Base-by-base conservation (phyloP, 164 flowering plant genomes). In the Vitis rotundifolia region DNA sequence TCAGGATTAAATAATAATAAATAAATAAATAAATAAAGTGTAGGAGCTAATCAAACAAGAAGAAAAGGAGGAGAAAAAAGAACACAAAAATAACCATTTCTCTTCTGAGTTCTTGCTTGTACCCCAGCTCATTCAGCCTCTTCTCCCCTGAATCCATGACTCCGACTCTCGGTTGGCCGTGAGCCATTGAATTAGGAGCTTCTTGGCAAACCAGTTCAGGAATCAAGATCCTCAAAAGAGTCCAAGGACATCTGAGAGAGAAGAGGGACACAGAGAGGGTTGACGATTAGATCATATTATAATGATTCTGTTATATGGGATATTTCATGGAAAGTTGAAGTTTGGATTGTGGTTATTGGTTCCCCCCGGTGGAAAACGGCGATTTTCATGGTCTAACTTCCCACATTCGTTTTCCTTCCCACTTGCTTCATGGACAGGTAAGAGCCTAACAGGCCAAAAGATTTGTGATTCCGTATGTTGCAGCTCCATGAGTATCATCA, bases 31-130 rank as follows among this genome's bases (percentile, higher is more conserved):
- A 54, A 19, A 22, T 15, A 1, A 2, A 14, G 49, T 18, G 9
- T 16, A 31, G 29, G 8, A 63, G 11, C 15, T 22, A 51, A 28
- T 5, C 19, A 16, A n/a, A 28, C 29, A 29, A 12, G 44, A 15
- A 57, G 3, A 50, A 52, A 67, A 47, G 56, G 31, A 48, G 14
- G 14, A 51, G 4, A 66, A 31, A 26, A 59, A 50, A 59, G 16
- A 19, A 13, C n/a, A 57, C n/a, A n/a, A 22, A 0, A 8, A 61
- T 52, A n/a, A 87, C 93, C 90, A 87, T 87, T 79, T 86, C 87
- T 82, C 91, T 81, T 76, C 90, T 77, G 68, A 88, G 90, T 73
- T 88, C 89, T 77, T 89, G 91, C 85, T 86, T 89, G 91, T 89
- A 87, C 0, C 93, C 90, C 8, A 89, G 84, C 74, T 87, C 93